A percentile compares a stretch with the other conserved stretches of the same genome.
These are phyloP conservation scores for Hepatocystis sp. DNA, from an alignment of 169 alveolate genomes.

Conservation along the genomic window DNA sequence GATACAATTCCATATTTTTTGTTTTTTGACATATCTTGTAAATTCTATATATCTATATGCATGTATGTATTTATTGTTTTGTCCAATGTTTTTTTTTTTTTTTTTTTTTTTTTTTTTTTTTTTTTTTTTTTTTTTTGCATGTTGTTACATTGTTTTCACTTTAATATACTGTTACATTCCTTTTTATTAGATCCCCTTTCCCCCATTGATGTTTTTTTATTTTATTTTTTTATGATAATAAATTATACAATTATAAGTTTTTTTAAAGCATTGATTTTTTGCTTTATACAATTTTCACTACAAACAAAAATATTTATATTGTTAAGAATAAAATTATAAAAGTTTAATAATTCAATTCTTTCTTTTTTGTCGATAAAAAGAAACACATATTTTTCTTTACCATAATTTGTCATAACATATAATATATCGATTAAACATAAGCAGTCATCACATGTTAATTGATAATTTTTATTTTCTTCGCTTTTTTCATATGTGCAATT, in stretches of 20 bases:
- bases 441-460: constrained; percentile 15
- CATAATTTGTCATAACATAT: constrained; percentile 40
- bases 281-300: constrained; percentile 49
- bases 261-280: constrained; percentile 11
- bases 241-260: too few species aligned
- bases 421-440: constrained; percentile 44
- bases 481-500: neutral
- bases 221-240: too few species aligned
- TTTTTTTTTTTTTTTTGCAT: constrained; percentile 7
- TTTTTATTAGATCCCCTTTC: too few species aligned
- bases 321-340: constrained; percentile 28
- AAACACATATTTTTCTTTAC: constrained; percentile 50
- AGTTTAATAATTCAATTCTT: constrained; percentile 15
- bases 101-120: constrained; percentile 2
- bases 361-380: constrained; percentile 64
- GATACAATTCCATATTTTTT: neutral
- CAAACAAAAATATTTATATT: constrained; percentile 37
- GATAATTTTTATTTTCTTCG: neutral
- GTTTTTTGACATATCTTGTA: neutral
- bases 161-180: too few species aligned
- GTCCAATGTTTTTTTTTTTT: neutral
- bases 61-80: constrained; percentile 1
- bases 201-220: too few species aligned
- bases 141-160: too few species aligned
- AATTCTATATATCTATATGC: too few species aligned